Base-by-base conservation (phyloP, 73 alveolate species). In the Stentor coeruleus region DNA sequence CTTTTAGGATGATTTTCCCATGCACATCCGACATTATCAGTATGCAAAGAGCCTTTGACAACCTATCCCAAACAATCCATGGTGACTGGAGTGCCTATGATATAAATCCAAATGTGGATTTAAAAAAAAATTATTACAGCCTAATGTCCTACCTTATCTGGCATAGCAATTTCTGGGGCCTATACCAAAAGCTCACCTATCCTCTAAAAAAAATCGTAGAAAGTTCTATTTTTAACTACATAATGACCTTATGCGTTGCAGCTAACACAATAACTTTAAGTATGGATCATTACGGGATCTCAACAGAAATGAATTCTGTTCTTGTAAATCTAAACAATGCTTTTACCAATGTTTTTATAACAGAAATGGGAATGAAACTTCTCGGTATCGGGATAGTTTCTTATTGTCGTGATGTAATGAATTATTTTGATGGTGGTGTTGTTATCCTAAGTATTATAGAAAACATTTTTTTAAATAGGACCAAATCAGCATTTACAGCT, bases 321-420 rank as follows among this genome's bases (percentile, higher is more conserved):
- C 92, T 60, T 59, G 81, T 11, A 35, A 49, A n/a, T 28, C 15
- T 92, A 74, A 94, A 94, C 85, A 38, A 74, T 3, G 81, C 81
- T 35, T 92, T 94, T 74, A 94, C 99, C 2, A 74, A 87, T 39
- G 77, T 91, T 55, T 94, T 94, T 85, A 86, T 84, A 0, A 41
- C 85, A 59, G 99, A 94, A 59, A 86, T 92, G 93, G 89, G 86
- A 31, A 60, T 92, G 3, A 92, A 92, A 73, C 77, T 94, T 33
- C 26, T 89, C 2, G 97, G 96, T 1, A 59, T 90, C 26, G 99
- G 99, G 0, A 59, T 90, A 28, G 79, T 84, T 28, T 38, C 66
- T 28, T 94, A 89, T 77, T 66, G 86, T 14, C 11, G 82, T 26
- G 99, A 94, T 84, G 86, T 77, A 49, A 92, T 94, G 96, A 94